Base-by-base conservation (phyloP, 768 basidiomycete species). In the Suillus weaverae region DNA sequence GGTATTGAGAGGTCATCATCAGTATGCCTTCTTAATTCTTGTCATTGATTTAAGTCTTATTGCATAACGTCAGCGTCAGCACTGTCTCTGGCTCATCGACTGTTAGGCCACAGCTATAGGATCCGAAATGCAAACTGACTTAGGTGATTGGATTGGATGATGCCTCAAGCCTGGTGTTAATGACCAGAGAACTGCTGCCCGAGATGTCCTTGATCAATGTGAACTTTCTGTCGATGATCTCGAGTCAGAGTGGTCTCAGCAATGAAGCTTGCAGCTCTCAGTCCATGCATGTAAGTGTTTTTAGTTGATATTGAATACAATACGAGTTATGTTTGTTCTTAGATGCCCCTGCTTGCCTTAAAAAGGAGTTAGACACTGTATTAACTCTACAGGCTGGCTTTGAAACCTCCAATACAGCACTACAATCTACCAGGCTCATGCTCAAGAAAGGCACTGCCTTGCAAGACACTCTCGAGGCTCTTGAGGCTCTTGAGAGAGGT, bases 1-100 rank as follows among this genome's bases (percentile, higher is more conserved):
- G 68, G 72, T 0, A 70, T 80, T 14, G 68, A 76, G 0, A 64
- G 77, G 2, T 64, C 67, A 0, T 80, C 75, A 1, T 75, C 67
- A 6, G 81, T 83, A 64, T 44, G 75, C 68, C 6, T 60, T 16
- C 26, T 10, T 26, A 1, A 6, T 30, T 39, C n/a, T n/a, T 11
- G 7, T 10, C 43, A 9, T 18, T 53, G 30, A 53, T 18, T 32
- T 36, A 36, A 18, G 55, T 70, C 59, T 20, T 60, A n/a, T n/a
- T n/a, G n/a, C n/a, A 10, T 30, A 70, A 75, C 66, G 69, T 32
- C 65, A 70, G 2, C 67, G 69, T 32, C 65, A 70, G 3, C 66
- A 68, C 3, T 69, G 75, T 8, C 67, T 79, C 0, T 80, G 76
- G 74, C 56, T 79, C 1, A 64, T 80, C 8, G 78, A 81, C 62